phyloP scores from a whole-genome alignment of 768 basidiomycete genomes.

The Suillus cothurnatus region DNA sequence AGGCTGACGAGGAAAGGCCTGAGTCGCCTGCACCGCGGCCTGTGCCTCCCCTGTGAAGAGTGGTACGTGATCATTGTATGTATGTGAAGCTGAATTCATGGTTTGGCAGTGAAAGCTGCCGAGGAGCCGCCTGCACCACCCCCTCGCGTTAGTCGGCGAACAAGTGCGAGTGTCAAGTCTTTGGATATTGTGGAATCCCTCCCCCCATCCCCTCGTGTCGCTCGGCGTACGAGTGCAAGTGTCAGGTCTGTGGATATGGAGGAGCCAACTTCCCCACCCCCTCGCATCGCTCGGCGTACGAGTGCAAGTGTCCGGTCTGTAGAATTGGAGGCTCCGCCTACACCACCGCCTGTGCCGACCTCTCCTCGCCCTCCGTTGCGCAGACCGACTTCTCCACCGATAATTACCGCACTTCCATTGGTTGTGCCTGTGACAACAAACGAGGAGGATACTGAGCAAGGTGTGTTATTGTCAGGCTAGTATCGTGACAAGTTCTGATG shows the following conservation, averaged over 20 bases:
- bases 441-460: conserved; percentile 6
- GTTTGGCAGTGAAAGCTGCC: conserved; percentile 12
- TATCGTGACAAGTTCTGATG: neutral
- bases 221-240: conserved; percentile 27
- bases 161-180: conserved; percentile 20
- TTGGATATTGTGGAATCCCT: neutral
- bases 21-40: conserved; percentile 33
- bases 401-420: conserved; percentile 23
- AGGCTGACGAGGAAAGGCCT: conserved; percentile 25
- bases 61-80: conserved; percentile 18
- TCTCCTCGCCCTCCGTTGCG: conserved; percentile 18
- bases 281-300: conserved; percentile 20
- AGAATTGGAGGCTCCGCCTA: conserved; percentile 17
- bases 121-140: conserved; percentile 14
- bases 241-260: conserved; percentile 7
- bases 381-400: conserved; percentile 24
- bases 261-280: conserved; percentile 2
- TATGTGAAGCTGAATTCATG: conserved; percentile 8
- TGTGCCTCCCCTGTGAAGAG: conserved; percentile 33
- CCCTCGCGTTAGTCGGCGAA: conserved; percentile 19
- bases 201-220: conserved; percentile 5
- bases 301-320: conserved; percentile 19
- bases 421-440: conserved; percentile 6
- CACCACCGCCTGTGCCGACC: conserved; percentile 23
- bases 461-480: neutral